These are phyloP conservation scores for Ogataea populi-albae DNA, from an alignment of 805 yeast species.

Conservation along the genomic window DNA sequence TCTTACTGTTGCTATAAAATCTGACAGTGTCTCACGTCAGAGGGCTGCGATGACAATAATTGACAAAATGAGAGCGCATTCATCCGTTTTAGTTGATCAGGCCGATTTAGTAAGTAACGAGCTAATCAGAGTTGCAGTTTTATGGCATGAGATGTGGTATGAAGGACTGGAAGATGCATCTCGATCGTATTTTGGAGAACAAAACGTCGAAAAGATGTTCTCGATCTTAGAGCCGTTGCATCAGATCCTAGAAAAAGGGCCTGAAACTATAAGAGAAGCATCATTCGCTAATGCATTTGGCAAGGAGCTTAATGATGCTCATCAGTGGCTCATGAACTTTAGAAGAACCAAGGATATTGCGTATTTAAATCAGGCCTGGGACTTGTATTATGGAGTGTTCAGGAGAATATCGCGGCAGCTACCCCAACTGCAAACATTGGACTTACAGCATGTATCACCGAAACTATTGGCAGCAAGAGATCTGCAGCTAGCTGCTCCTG, in stretches of 20 bases:
- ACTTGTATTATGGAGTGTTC: slow-evolving; percentile 89
- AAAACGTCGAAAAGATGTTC: slow-evolving; percentile 92
- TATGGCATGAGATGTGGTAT: slow-evolving; percentile 98
- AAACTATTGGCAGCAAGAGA: slow-evolving; percentile 73
- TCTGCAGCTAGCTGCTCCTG: slow-evolving; percentile 88
- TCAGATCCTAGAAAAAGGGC: slow-evolving; percentile 77
- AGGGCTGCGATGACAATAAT: slow-evolving; percentile 88
- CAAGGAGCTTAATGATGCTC: slow-evolving; percentile 86
- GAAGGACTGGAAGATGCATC: slow-evolving; percentile 98
- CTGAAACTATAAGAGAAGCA: slow-evolving; percentile 88
- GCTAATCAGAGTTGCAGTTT: slow-evolving; percentile 87
- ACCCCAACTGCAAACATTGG: slow-evolving; percentile 82
- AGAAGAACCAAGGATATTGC: slow-evolving; percentile 82
- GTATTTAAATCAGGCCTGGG: slow-evolving; percentile 97
- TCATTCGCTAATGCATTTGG: slow-evolving; percentile 94
- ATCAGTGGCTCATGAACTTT: slow-evolving; percentile 87
- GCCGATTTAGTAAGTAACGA: slow-evolving; percentile 94
- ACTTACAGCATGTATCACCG: slow-evolving; percentile 92
- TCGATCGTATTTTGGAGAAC: slow-evolving; percentile 87
- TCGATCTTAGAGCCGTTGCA: slow-evolving; percentile 87
- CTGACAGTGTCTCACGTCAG: slow-evolving; percentile 86
- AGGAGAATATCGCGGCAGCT: slow-evolving; percentile 85
- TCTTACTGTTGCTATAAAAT: slow-evolving; percentile 90
- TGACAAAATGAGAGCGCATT: slow-evolving; percentile 88
- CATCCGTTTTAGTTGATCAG: slow-evolving; percentile 81